These are phyloP conservation scores for Hypoxylon lenormandii DNA, from an alignment of 495 filamentous ascomycete genomes.

Conservation along the genomic window DNA sequence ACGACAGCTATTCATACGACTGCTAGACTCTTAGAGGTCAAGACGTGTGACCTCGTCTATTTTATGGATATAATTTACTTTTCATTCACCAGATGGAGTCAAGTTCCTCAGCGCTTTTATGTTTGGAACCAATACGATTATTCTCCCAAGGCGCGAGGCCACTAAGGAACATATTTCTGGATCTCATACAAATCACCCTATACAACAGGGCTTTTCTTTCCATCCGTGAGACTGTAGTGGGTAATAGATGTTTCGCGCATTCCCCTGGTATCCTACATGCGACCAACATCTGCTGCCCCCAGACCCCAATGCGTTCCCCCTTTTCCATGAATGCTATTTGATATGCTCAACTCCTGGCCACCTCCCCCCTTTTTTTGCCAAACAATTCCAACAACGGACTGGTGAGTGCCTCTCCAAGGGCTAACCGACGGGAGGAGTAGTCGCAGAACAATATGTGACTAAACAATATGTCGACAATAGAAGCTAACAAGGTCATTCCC, in stretches of 20 bases:
- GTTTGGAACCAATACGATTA: slow-evolving; percentile 9
- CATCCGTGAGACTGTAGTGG: slow-evolving; percentile 8
- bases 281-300: slow-evolving; percentile 14
- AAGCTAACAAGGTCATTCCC: slow-evolving; percentile 28
- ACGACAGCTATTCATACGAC: too few relatives aligned
- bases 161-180: slow-evolving; percentile 20
- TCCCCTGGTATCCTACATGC: slow-evolving; percentile 21
- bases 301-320: slow-evolving; percentile 27
- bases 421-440: background rate
- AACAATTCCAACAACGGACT: background rate
- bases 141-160: slow-evolving; percentile 8
- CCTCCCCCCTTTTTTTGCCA: slow-evolving; percentile 10
- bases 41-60: too few relatives aligned
- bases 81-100: too few relatives aligned
- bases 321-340: slow-evolving; percentile 34
- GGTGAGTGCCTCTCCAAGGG: slow-evolving; percentile 1
- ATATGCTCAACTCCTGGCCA: slow-evolving; percentile 32
- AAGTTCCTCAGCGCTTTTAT: too few relatives aligned
- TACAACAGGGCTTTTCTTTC: slow-evolving; percentile 16
- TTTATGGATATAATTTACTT: too few relatives aligned
- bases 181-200: slow-evolving; percentile 34
- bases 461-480: slow-evolving; percentile 37
- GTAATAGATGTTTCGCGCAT: slow-evolving; percentile 15
- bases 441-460: slow-evolving; percentile 11
- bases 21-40: too few relatives aligned